These are phyloP conservation scores for Flaveria sonorensis DNA, from an alignment of 129 eudicot genomes.

Conservation along the genomic window DNA sequence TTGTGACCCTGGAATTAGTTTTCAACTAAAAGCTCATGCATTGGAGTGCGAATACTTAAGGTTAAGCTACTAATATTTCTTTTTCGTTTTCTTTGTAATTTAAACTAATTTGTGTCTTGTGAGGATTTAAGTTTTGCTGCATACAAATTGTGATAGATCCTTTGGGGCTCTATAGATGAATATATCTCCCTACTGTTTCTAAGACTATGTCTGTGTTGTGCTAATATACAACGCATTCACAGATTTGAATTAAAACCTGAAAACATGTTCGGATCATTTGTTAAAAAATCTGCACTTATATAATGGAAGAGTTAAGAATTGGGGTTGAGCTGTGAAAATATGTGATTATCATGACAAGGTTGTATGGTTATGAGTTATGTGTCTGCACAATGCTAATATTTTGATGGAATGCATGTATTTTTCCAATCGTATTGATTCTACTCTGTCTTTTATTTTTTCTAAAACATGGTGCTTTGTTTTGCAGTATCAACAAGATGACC, in stretches of 20 bases:
- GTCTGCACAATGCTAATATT: slow-evolving; percentile 6
- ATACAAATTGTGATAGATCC: background rate
- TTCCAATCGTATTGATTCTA: background rate
- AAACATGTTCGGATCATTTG: background rate
- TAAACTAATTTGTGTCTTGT: background rate
- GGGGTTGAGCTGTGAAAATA: background rate
- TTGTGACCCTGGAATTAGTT: background rate
- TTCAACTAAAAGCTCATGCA: background rate
- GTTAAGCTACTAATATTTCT: background rate
- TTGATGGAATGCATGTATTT: background rate
- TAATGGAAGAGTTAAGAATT: background rate
- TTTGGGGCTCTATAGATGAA: background rate
- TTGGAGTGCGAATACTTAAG: background rate
- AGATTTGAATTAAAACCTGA: background rate
- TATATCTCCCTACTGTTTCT: background rate
- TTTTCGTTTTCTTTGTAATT: background rate
- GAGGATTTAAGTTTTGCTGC: background rate
- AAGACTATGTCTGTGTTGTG: background rate
- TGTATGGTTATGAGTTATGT: background rate
- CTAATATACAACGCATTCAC: background rate
- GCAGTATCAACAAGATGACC: slow-evolving; percentile 69
- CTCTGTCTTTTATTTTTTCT: background rate
- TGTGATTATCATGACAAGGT: slow-evolving; percentile 11
- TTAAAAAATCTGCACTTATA: background rate
- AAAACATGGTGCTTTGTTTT: slow-evolving; percentile 20